Percentiles rank a stretch among this genome's conserved stretches.
Evolutionary conservation across 768 basidiomycete species (phyloP).

Genomic region (Pulveroboletus sp.): DNA sequence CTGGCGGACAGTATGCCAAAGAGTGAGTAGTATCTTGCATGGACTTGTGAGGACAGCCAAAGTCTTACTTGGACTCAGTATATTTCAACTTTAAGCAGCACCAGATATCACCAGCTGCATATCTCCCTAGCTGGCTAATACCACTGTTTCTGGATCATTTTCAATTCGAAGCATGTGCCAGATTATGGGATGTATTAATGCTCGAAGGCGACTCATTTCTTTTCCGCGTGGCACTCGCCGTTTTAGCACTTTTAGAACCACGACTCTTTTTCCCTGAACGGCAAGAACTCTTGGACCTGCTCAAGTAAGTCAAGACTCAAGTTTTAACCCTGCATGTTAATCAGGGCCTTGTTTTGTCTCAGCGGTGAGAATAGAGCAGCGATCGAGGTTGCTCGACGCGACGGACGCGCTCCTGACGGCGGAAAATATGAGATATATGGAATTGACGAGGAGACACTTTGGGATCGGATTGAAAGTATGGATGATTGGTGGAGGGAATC

Average conservation of each 20-base stretch:
- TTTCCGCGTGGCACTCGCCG: constrained; percentile 79
- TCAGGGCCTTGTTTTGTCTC: background rate
- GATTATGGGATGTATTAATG: constrained; percentile 84
- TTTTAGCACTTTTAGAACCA: constrained; percentile 80
- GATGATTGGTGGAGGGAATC: constrained; percentile 93
- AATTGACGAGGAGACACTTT: constrained; percentile 79
- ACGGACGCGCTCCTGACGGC: constrained; percentile 57
- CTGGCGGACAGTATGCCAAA: constrained; percentile 94
- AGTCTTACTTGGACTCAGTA: constrained; percentile 42
- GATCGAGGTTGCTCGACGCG: constrained; percentile 76
- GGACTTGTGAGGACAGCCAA: background rate
- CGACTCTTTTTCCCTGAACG: constrained; percentile 87
- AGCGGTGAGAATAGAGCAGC: constrained; percentile 86
- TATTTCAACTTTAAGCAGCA: constrained; percentile 96
- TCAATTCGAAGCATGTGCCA: constrained; percentile 88
- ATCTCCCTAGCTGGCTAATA: constrained; percentile 78
- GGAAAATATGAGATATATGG: constrained; percentile 87
- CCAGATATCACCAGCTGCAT: constrained; percentile 82
- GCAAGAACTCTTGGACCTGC: constrained; percentile 72
- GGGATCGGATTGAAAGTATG: constrained; percentile 80
- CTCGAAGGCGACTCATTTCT: constrained; percentile 90
- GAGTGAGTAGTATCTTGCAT: constrained; percentile 45
- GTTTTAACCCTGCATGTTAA: constrained; percentile 12
- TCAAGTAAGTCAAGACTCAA: constrained; percentile 48
- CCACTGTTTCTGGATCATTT: constrained; percentile 82